Conservation (phyloP, 1,284 basidiomycete genomes). For the Rhodotorula sp. region DNA sequence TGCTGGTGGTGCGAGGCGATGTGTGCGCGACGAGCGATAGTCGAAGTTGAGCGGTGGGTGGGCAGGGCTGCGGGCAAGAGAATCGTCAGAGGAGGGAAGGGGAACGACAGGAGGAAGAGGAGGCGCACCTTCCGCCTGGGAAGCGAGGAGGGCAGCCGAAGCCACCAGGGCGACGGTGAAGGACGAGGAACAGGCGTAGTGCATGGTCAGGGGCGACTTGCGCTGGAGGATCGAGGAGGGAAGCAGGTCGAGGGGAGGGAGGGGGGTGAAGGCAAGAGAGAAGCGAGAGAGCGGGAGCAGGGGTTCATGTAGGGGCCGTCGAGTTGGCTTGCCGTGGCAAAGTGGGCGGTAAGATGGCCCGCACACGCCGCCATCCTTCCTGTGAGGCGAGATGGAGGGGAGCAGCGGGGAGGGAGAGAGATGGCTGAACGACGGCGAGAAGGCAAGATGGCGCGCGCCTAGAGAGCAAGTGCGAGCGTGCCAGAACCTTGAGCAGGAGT, state of each 20-base stretch:
- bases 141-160: conserved; percentile 9
- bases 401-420: not conserved
- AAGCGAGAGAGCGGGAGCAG: not conserved
- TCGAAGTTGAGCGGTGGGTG: conserved; percentile 26
- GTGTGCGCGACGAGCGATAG: conserved; percentile 29
- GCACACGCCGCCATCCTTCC: not conserved
- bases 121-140: conserved; percentile 15
- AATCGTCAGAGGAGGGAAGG: conserved; percentile 1
- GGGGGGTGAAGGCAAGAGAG: conserved; percentile 3
- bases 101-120: not conserved
- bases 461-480: not conserved
- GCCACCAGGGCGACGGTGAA: conserved; percentile 22
- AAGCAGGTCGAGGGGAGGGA: not conserved
- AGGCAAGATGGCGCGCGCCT: not conserved
- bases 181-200: conserved; percentile 21
- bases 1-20: conserved; percentile 19
- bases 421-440: not conserved
- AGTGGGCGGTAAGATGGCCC: not conserved
- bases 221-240: not conserved
- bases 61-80: conserved; percentile 17
- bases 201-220: conserved; percentile 8
- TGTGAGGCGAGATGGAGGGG: not conserved
- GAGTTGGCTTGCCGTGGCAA: not conserved
- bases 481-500: not conserved
- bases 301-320: not conserved